A percentile compares a stretch with the other conserved stretches of the same genome.
Conservation (phyloP, 257 asterid species). For the Cynanchum wilfordii region DNA sequence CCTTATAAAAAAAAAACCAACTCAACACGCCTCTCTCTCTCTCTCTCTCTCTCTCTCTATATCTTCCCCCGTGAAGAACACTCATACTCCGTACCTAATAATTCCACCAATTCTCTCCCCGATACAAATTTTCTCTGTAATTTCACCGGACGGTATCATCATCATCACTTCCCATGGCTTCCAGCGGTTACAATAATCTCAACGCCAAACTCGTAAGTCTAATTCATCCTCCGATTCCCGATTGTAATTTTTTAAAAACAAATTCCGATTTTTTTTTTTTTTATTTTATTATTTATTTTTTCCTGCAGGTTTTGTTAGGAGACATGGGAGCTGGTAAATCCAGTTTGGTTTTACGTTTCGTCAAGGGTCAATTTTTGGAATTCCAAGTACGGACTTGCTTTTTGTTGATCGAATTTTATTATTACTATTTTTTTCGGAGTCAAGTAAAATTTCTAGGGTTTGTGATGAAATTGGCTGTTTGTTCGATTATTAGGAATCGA, state of each 20-base stretch:
- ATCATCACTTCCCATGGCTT: constrained; percentile 31
- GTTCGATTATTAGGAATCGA: constrained; percentile 57
- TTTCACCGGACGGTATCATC: no score
- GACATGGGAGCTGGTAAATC: constrained; percentile 99
- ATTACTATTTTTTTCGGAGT: neutral
- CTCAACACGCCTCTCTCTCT: neutral
- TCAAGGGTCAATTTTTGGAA: constrained; percentile 88
- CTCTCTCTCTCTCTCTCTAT: neutral
- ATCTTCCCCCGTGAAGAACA: no score
- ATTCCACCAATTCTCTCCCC: no score
- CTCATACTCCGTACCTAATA: no score
- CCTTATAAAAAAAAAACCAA: neutral
- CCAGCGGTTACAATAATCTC: constrained; percentile 57
- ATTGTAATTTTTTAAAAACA: neutral
- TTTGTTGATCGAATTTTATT: neutral
- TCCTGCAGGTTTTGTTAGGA: constrained; percentile 70
- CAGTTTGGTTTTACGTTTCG: constrained; percentile 83
- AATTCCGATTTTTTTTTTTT: neutral
- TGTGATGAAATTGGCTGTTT: neutral
- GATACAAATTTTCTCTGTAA: neutral
- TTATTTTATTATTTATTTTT: neutral
- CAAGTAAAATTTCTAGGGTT: neutral
- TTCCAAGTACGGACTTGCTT: constrained; percentile 49
- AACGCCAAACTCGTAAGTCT: constrained; percentile 73
- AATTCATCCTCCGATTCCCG: neutral